Base-by-base conservation (phyloP, 495 filamentous ascomycete genomes). In the Trichoderma asperelloides region DNA sequence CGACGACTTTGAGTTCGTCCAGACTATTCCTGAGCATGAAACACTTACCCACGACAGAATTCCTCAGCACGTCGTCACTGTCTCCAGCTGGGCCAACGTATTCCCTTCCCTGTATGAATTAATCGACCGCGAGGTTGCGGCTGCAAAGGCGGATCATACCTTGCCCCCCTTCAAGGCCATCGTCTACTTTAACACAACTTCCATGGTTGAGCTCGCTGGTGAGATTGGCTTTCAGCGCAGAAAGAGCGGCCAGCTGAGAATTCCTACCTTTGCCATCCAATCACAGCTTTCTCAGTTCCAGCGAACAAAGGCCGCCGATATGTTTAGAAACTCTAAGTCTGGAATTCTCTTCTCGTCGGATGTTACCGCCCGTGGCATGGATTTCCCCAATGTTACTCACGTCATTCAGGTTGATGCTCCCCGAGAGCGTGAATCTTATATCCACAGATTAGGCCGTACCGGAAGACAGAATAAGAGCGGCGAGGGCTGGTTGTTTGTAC, bases 311-410 rank as follows among this genome's bases (percentile, higher is more conserved):
- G 84, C 82, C n/a, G 84, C 95, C 0, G 82, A 91, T 0, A 66
- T 39, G n/a, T 98, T 98, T 85, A 85, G 88, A 25, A 71, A 67
- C 5, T 78, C 85, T 12, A 66, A 78, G 18, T 83, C 84, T 30
- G 93, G 80, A 37, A 89, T 98, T 65, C 84, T 98, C 30, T 85
- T 98, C 75, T 93, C 93, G 1, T 93, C 92, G 5, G 95, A 98
- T 76, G 94, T 98, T 30, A 95, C 94, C 1, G 92, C 95, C 16
- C 88, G 95, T 74, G 95, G 95, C 71, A 94, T 97, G 92, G 94
- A 97, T 75, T 97, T 97, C 80, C 93, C 94, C 65, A 88, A 92
- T 70, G 94, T 97, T 65, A 89, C 92, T 57, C 86, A 96, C 69
- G 93, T 97, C 69, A 86, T 97, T 72, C 93, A 97, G 73, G 75